Base-by-base conservation (phyloP, 768 basidiomycete species). In the Tremella yokohamensis region DNA sequence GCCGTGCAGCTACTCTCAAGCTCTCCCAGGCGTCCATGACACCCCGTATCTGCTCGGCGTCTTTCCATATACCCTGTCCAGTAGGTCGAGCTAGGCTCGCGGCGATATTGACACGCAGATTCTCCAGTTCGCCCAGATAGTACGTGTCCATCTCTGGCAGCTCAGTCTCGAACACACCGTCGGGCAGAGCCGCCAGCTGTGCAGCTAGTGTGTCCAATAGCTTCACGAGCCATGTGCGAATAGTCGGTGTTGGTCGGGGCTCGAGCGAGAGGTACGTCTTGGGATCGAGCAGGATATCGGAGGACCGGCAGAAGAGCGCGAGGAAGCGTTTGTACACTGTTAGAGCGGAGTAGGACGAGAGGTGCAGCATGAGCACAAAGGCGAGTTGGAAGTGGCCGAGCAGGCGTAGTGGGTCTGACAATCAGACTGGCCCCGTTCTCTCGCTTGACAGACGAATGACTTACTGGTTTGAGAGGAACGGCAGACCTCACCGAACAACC, bases 271-370 rank as follows among this genome's bases (percentile, higher is more conserved):
- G 20, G 18, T 61, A 57, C 8, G 25, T 22, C 4, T 48, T 8
- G 4, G 61, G 56, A 1, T 16, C 3, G 9, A 42, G 19, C 51
- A 69, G 57, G 56, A 73, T 54, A 3, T 62, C 42, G 11, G 63
- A 20, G 2, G 76, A 73, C 15, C 72, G 73, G 29, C 62, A 68
- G 38, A 77, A 39, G 29, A 79, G 74, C 20, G 69, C 52, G 38
- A 79, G 64, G 49, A 78, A 52, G 1, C 71, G 57, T 58, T 78
- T 77, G 75, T 78, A 79, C 1, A 70, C 66, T 29, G 68, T 52
- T 16, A 79, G 65, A n/a, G 73, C 54, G 16, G 78, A 71, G 56
- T 75, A 79, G 39, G 78, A 78, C 56, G 77, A 76, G 1, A 79
- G 60, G 60, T 78, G 67, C 19, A 78, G 63, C 40, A 79, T 69